Evolutionary conservation across 441 rosid genomes (phyloP).

Genomic region (Hypseocharis bilobata): DNA sequence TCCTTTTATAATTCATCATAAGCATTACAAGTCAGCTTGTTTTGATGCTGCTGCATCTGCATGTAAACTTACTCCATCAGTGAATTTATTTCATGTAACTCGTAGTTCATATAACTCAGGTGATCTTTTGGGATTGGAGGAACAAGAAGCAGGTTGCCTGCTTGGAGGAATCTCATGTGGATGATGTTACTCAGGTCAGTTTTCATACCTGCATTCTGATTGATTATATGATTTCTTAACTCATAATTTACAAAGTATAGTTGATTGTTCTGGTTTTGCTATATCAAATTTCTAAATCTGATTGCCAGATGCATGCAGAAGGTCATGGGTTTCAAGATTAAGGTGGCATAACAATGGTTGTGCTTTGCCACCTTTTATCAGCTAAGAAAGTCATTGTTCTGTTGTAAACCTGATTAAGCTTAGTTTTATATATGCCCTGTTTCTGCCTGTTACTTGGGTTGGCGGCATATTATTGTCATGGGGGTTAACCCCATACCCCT

Average conservation of each 20-base stretch:
- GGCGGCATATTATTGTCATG: not conserved
- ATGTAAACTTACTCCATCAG: not conserved
- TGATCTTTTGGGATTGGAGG: slow-evolving; percentile 92
- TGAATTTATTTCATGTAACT: not conserved
- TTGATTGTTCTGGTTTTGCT: no score
- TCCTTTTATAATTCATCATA: not conserved
- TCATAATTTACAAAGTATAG: no score
- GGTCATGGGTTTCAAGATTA: no score
- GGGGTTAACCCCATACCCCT: not conserved
- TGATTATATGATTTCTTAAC: no score
- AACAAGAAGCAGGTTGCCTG: slow-evolving; percentile 81
- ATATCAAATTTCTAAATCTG: no score
- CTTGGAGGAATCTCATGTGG: slow-evolving; percentile 74
- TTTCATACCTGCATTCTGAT: not conserved
- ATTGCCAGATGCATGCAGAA: no score
- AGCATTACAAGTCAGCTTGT: not conserved
- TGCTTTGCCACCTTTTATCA: no score
- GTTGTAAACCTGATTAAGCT: no score
- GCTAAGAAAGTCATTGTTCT: no score
- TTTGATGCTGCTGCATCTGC: not conserved
- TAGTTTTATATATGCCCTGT: not conserved
- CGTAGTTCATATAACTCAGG: slow-evolving; percentile 31
- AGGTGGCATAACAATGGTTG: no score
- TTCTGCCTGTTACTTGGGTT: not conserved
- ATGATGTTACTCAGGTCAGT: slow-evolving; percentile 81